These are phyloP conservation scores for Gnetum montanum DNA, from an alignment of 75 land plant genomes.

Conservation along the genomic window DNA sequence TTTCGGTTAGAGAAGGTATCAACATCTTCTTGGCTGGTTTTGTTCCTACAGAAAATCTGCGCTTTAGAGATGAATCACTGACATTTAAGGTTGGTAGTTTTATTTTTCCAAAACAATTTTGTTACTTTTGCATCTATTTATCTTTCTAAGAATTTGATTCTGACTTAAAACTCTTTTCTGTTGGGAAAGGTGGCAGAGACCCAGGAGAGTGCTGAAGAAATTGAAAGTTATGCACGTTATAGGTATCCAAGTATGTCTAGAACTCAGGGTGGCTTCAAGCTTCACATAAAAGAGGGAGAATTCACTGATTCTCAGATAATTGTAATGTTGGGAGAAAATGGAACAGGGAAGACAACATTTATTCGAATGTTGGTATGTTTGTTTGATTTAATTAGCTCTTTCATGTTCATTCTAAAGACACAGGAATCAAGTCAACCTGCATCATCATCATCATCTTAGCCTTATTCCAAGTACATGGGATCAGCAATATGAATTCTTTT, in stretches of 20 bases:
- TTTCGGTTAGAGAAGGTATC: slow-evolving; percentile 45
- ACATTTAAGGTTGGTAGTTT: slow-evolving; percentile 32
- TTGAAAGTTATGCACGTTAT: slow-evolving; percentile 38
- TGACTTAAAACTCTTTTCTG: background rate
- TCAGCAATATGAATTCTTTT: no score
- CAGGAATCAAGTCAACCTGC: no score
- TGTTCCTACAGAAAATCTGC: slow-evolving; percentile 48
- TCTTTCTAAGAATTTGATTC: background rate
- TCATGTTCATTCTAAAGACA: no score
- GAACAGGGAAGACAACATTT: slow-evolving; percentile 45
- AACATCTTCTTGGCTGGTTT: slow-evolving; percentile 49
- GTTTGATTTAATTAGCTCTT: no score
- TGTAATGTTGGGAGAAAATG: slow-evolving; percentile 53
- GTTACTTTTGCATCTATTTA: no score
- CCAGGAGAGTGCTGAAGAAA: slow-evolving; percentile 44
- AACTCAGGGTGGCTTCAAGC: slow-evolving; percentile 41
- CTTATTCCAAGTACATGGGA: no score
- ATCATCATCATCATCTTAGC: no score
- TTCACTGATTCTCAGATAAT: slow-evolving; percentile 47
- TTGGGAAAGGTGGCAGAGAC: slow-evolving; percentile 54
- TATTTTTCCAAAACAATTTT: no score
- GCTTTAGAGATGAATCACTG: slow-evolving; percentile 43
- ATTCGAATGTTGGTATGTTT: slow-evolving; percentile 10
- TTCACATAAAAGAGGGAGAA: slow-evolving; percentile 37
- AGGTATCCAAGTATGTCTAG: slow-evolving; percentile 36